Conservation (phyloP, 2,329 filamentous ascomycete genomes). For the Nigrospora oryzae region DNA sequence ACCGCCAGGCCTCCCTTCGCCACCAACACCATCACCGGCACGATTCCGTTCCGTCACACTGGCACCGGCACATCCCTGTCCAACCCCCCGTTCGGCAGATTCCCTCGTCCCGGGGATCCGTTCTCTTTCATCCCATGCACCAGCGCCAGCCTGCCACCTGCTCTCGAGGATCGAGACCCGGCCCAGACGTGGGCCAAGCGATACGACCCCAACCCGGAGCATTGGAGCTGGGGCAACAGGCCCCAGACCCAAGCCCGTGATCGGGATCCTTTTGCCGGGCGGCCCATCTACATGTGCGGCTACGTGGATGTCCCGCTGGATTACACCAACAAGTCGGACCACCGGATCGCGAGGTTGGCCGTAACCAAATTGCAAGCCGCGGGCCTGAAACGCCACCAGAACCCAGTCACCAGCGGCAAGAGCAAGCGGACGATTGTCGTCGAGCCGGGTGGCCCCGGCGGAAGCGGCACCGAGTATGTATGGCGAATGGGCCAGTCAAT, state of each 20-base stretch:
- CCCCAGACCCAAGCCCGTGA: conserved; percentile 1
- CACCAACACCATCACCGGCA: too few relatives aligned
- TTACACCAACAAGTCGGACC: conserved; percentile 34
- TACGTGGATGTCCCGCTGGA: conserved; percentile 40
- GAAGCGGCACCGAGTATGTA: conserved; percentile 32
- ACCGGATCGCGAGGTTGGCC: conserved; percentile 35
- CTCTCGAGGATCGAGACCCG: conserved; percentile 28
- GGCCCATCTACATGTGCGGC: conserved; percentile 38
- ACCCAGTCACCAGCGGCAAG: conserved; percentile 20
- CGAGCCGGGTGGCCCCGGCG: conserved; percentile 42
- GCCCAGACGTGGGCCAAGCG: conserved; percentile 28
- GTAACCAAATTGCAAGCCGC: conserved; percentile 40
- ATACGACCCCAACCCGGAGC: conserved; percentile 32
- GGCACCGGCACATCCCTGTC: too few relatives aligned
- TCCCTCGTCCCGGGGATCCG: conserved; percentile 31
- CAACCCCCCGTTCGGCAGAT: conserved; percentile 23
- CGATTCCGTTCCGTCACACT: too few relatives aligned
- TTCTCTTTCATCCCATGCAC: conserved; percentile 41
- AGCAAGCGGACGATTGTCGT: conserved; percentile 39
- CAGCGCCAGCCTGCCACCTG: conserved; percentile 26
- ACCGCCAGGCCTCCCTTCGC: too few relatives aligned
- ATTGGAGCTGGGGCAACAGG: conserved; percentile 36
- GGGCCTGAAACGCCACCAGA: conserved; percentile 23
- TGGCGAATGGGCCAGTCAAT: conserved; percentile 28
- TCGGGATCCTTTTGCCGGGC: conserved; percentile 24